phyloP scores from a whole-genome alignment of 495 filamentous ascomycete species.

The Penicillium bovifimosum region DNA sequence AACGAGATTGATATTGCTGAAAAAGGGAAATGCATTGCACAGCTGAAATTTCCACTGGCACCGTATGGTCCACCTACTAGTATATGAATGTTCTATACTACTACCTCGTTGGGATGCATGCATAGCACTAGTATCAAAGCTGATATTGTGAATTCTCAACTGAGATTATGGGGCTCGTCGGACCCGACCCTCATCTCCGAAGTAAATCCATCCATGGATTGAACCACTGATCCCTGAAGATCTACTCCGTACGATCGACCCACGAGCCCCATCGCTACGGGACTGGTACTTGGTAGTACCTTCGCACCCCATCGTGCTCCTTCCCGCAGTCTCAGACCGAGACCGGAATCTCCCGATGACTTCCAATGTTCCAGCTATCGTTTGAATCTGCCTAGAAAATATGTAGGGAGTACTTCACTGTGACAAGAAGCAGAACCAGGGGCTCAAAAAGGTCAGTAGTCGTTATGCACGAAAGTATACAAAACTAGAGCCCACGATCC shows the following conservation, averaged over 20 bases:
- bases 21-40: not conserved
- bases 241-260: not conserved
- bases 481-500: too few species aligned
- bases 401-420: too few species aligned
- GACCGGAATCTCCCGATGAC: constrained; percentile 3
- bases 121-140: not conserved
- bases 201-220: not conserved
- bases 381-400: not conserved
- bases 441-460: not conserved
- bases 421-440: not conserved
- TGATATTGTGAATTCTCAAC: not conserved
- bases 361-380: constrained; percentile 1
- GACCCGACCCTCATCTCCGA: not conserved
- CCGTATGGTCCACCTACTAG: too few species aligned
- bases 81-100: too few species aligned
- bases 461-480: not conserved
- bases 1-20: not conserved
- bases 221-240: not conserved
- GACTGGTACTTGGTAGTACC: too few species aligned
- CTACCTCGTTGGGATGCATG: not conserved
- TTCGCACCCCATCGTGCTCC: too few species aligned
- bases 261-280: too few species aligned
- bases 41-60: too few species aligned
- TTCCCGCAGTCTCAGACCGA: too few species aligned
- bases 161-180: not conserved